phyloP scores from a whole-genome alignment of 345 rosid species.

The Lepidium aucheri region DNA sequence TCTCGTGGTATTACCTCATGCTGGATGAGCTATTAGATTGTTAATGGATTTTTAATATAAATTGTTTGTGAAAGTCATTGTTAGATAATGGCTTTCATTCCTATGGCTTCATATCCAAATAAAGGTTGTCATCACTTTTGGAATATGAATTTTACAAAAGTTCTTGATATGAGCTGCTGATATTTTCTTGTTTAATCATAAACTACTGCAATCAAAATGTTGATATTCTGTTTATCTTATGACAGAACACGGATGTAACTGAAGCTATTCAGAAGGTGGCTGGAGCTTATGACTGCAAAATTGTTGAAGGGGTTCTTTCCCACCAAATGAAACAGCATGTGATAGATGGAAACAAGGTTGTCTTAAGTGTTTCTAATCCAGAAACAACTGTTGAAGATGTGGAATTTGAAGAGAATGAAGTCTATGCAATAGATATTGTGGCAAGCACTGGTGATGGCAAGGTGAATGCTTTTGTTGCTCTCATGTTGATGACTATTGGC shows the following conservation, averaged over 20 bases:
- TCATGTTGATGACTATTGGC: neutral
- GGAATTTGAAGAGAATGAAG: constrained; percentile 96
- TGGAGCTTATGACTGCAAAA: constrained; percentile 92
- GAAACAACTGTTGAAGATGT: constrained; percentile 91
- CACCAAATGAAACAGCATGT: constrained; percentile 88
- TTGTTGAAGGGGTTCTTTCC: constrained; percentile 94
- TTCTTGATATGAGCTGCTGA: neutral
- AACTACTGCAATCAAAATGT: neutral
- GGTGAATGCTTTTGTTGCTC: constrained; percentile 38
- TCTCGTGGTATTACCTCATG: neutral
- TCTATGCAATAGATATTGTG: constrained; percentile 82
- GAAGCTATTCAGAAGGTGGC: constrained; percentile 98
- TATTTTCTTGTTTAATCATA: neutral
- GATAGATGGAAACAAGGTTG: constrained; percentile 83
- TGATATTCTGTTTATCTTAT: constrained; percentile 3
- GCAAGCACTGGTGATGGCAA: constrained; percentile 97
- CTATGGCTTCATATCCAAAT: constrained; percentile 1
- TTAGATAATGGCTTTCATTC: neutral
- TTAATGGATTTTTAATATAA: neutral
- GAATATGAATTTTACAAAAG: neutral
- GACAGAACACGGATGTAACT: constrained; percentile 91
- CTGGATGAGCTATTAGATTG: neutral
- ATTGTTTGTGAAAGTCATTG: neutral
- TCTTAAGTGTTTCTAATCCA: constrained; percentile 61
- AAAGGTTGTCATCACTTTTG: neutral